A percentile compares a stretch with the other conserved stretches of the same genome.
These are phyloP conservation scores for Talaromyces albobiverticillius DNA, from an alignment of 2,329 filamentous ascomycete species.

Conservation along the genomic window DNA sequence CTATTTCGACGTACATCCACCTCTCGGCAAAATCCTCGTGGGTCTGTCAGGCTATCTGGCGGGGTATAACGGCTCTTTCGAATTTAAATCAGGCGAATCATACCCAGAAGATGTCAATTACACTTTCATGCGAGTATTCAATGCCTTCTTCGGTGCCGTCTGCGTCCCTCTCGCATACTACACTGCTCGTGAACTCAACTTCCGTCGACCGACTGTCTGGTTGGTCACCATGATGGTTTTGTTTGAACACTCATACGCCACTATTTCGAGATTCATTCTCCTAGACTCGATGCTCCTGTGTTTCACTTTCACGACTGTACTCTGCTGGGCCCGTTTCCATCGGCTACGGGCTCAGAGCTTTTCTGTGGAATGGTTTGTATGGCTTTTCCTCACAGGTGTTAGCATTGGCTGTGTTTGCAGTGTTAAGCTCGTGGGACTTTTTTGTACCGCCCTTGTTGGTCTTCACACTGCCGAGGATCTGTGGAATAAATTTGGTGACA, in stretches of 20 bases:
- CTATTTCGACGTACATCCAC: slow-evolving; percentile 97
- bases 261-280: slow-evolving; percentile 96
- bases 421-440: slow-evolving; percentile 96
- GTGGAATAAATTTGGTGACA: slow-evolving; percentile 96
- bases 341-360: slow-evolving; percentile 82
- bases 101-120: slow-evolving; percentile 95
- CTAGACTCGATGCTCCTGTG: slow-evolving; percentile 98
- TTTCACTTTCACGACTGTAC: slow-evolving; percentile 95
- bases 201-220: slow-evolving; percentile 86
- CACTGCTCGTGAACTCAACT: slow-evolving; percentile 85
- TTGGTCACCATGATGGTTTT: slow-evolving; percentile 94
- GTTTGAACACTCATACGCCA: slow-evolving; percentile 98
- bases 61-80: slow-evolving; percentile 97
- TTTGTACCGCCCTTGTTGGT: slow-evolving; percentile 90
- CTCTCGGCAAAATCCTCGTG: slow-evolving; percentile 97
- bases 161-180: slow-evolving; percentile 94
- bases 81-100: slow-evolving; percentile 97
- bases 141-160: slow-evolving; percentile 87
- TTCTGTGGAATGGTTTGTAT: slow-evolving; percentile 86
- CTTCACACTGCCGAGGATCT: slow-evolving; percentile 95
- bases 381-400: slow-evolving; percentile 88
- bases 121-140: slow-evolving; percentile 98
- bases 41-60: slow-evolving; percentile 93
- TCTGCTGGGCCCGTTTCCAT: slow-evolving; percentile 98
- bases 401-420: slow-evolving; percentile 98